Evolutionary conservation across 305 asterid genomes (phyloP), one percentile per base, ranked within the genome.

Genomic region (Fraxinus platypoda): DNA sequence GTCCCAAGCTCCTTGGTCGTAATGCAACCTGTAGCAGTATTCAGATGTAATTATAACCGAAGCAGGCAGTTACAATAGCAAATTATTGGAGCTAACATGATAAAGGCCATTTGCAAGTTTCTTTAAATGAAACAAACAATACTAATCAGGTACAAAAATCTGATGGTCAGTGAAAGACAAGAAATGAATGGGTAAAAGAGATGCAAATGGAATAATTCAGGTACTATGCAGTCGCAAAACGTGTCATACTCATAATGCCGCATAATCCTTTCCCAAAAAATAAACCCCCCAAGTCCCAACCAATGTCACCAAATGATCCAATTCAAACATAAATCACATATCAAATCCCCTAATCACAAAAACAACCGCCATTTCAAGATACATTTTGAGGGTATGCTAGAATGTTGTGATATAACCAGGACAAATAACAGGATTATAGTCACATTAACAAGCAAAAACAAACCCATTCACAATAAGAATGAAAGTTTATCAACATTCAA

Each of bases 1-100:
- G 93, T 93, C 75, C 97, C 97, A 38, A 93, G 93, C 85, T 93
- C 97, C 91, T 91, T 93, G 41, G 96, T 93, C 38, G 97, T 93
- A 90, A 93, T 92, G 90, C 93, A 91, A 87, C 96, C 97, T 93
- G 83, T 74, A 80, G 62, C 37, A 54, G 28, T 76, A 75, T 75
- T 71, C 23, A 59, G 73, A 68, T 52, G 54, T 26, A 59, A 83
- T 57, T 35, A 71, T 49, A 83, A 81, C 76, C 6, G 49, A 52
- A 33, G 46, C 6, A 54, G 78, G 66, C n/a, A 13, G 49, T 28
- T 12, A 13, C 21, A 11, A 77, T 0, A 34, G 35, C 6, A 33
- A 3, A 33, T 33, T 33, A 33, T 33, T 33, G 74, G 23, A 34
- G 70, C 25, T 31, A 17, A 41, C 8, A 73, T 31, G 12, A 59